Conservation (phyloP, 441 rosid genomes). For the Corymbia calophylla region DNA sequence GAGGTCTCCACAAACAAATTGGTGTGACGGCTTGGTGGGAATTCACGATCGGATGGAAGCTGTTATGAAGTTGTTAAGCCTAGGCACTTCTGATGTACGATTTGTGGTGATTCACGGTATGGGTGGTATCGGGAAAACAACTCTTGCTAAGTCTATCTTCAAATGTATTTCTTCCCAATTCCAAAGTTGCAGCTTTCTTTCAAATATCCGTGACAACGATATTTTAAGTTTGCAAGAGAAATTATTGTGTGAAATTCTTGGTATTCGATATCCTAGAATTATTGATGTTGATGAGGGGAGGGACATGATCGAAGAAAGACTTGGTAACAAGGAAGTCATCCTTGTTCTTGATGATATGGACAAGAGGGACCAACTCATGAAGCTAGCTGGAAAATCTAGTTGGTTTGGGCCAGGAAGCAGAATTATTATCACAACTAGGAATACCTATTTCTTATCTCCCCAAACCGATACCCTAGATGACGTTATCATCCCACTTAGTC, state of each 20-base stretch:
- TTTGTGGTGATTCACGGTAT: not conserved
- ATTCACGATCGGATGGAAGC: not conserved
- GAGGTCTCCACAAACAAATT: too few relatives aligned
- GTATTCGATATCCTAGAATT: accelerated
- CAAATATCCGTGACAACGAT: not conserved
- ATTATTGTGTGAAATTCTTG: not conserved
- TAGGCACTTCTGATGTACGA: not conserved
- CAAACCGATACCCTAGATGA: not conserved
- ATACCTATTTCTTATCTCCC: accelerated
- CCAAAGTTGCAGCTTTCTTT: not conserved
- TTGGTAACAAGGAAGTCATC: not conserved
- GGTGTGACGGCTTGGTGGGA: not conserved
- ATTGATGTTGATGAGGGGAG: not conserved
- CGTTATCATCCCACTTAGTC: accelerated
- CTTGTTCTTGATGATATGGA: not conserved
- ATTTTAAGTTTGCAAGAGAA: not conserved
- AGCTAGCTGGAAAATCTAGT: not conserved
- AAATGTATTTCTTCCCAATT: not conserved
- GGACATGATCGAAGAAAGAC: not conserved
- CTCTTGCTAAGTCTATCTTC: not conserved
- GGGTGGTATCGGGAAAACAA: not conserved
- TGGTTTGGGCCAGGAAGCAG: not conserved
- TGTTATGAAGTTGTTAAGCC: not conserved
- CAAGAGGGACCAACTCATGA: not conserved
- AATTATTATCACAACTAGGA: not conserved